These are phyloP conservation scores for Pseudomicrostroma phylloplanum DNA, from an alignment of 1,284 basidiomycete species.

Conservation along the genomic window DNA sequence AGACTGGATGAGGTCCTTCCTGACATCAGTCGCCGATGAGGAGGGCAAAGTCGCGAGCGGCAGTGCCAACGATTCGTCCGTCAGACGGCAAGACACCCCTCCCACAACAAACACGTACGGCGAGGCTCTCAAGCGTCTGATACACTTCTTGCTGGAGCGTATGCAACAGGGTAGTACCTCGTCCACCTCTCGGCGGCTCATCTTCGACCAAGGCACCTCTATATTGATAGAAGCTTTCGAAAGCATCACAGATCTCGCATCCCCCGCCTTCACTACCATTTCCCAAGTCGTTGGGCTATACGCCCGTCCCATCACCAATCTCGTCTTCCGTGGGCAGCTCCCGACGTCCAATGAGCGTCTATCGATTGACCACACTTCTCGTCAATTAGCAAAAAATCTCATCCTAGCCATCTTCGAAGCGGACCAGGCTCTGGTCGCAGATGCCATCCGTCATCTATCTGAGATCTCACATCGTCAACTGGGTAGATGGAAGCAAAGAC, in stretches of 20 bases:
- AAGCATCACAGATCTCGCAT: constrained; percentile 3
- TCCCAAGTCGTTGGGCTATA: constrained; percentile 36
- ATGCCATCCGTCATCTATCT: constrained; percentile 20
- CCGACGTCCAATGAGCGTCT: constrained; percentile 14
- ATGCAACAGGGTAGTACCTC: constrained; percentile 36
- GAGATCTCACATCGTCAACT: constrained; percentile 18
- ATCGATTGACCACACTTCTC: constrained; percentile 12
- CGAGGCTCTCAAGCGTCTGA: constrained; percentile 36
- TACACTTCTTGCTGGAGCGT: constrained; percentile 41
- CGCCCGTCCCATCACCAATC: constrained; percentile 24
- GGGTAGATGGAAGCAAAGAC: constrained; percentile 11
- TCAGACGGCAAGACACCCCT: not conserved
- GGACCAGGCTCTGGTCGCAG: constrained; percentile 20
- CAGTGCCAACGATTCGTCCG: not conserved
- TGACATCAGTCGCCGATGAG: not conserved
- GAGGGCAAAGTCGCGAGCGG: not conserved
- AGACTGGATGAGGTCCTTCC: not conserved
- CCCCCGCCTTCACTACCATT: constrained; percentile 6
- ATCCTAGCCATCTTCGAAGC: constrained; percentile 24
- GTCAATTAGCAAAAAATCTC: constrained; percentile 24
- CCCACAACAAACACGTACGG: not conserved
- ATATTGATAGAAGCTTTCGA: not conserved
- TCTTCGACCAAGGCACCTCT: not conserved
- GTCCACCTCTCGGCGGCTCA: constrained; percentile 8
- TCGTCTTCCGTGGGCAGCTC: constrained; percentile 20